Evolutionary conservation across 257 asterid genomes (phyloP).

Genomic region (Solanum appendiculatum): DNA sequence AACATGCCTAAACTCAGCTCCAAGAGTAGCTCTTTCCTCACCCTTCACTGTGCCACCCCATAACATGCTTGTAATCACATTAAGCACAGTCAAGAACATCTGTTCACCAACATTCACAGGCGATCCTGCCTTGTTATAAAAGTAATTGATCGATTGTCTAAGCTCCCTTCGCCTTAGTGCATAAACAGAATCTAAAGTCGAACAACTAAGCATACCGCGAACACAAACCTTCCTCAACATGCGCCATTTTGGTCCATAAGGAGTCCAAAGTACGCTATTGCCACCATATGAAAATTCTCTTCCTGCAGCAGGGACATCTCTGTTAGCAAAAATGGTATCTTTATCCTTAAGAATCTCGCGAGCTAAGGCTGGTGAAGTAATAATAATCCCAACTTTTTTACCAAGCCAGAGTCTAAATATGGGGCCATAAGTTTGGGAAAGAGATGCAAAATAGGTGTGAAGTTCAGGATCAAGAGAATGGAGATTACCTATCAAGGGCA

Average conservation of each 20-base stretch:
- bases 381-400: slow-evolving; percentile 33
- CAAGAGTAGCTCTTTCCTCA: slow-evolving; percentile 39
- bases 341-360: slow-evolving; percentile 50
- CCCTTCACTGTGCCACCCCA: slow-evolving; percentile 72
- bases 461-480: slow-evolving; percentile 69
- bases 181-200: slow-evolving; percentile 41
- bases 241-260: slow-evolving; percentile 72
- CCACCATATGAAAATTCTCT: slow-evolving; percentile 56
- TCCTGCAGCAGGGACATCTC: slow-evolving; percentile 60
- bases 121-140: slow-evolving; percentile 19
- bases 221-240: slow-evolving; percentile 61
- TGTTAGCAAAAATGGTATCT: slow-evolving; percentile 56
- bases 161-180: slow-evolving; percentile 37
- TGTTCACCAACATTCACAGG: slow-evolving; percentile 51
- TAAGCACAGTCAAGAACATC: slow-evolving; percentile 49
- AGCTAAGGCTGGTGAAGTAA: slow-evolving; percentile 44
- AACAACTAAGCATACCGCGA: slow-evolving; percentile 42
- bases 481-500: slow-evolving; percentile 63
- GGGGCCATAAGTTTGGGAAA: slow-evolving; percentile 47
- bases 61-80: slow-evolving; percentile 66
- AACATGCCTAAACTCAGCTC: slow-evolving; percentile 43
- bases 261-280: slow-evolving; percentile 48
- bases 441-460: slow-evolving; percentile 38
- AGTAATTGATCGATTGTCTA: slow-evolving; percentile 27
- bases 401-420: slow-evolving; percentile 52